phyloP scores from a whole-genome alignment of 805 yeast species.

The Candida lessepsii region DNA sequence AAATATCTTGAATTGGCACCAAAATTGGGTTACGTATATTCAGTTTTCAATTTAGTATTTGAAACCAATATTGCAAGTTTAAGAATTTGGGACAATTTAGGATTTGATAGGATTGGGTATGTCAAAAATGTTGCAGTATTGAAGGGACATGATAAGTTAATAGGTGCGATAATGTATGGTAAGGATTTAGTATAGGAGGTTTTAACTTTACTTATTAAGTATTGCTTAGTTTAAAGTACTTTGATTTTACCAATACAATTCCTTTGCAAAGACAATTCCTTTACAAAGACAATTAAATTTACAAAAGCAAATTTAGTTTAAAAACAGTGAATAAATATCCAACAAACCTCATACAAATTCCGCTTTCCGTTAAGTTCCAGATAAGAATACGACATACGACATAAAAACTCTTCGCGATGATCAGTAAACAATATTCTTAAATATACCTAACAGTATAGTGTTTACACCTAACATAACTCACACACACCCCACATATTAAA shows the following conservation, averaged over 20 bases:
- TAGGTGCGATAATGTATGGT: constrained; percentile 80
- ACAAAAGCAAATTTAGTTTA: no score
- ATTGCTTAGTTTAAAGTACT: no score
- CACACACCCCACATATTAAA: no score
- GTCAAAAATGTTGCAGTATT: constrained; percentile 72
- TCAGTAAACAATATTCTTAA: constrained; percentile 18
- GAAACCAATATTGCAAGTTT: constrained; percentile 75
- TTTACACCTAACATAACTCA: no score
- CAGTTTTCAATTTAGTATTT: constrained; percentile 86
- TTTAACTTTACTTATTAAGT: no score
- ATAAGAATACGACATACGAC: not conserved
- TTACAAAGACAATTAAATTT: no score
- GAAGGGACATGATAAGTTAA: constrained; percentile 59
- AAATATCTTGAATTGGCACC: constrained; percentile 74
- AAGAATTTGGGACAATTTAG: constrained; percentile 78
- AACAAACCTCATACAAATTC: no score
- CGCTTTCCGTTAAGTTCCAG: no score
- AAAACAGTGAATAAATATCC: no score
- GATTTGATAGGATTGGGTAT: constrained; percentile 76
- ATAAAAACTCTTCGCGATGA: not conserved
- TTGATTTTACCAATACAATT: no score
- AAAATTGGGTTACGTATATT: constrained; percentile 70
- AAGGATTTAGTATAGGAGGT: constrained; percentile 55
- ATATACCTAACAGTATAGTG: constrained; percentile 32
- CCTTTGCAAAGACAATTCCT: no score